Conservation (phyloP, 2,329 filamentous ascomycete species). For the Sporothrix mexicana region DNA sequence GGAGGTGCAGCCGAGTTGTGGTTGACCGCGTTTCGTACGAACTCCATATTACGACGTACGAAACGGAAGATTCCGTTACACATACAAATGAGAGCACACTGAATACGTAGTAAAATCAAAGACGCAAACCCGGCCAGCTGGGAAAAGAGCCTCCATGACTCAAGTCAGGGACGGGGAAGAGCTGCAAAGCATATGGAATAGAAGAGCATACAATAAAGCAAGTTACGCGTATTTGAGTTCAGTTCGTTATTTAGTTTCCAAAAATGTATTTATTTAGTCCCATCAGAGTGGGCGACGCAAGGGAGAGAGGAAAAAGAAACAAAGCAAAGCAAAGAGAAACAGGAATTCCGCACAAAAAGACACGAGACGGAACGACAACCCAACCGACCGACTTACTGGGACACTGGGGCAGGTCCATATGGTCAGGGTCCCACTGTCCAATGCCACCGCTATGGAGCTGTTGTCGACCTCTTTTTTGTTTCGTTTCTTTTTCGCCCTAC, state of each 20-base stretch:
- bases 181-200: not conserved
- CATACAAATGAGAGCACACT: not conserved
- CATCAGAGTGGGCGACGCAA: not conserved
- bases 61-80: constrained; percentile 18
- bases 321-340: not conserved
- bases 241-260: not conserved
- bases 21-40: not conserved
- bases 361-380: not conserved
- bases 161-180: not conserved
- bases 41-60: not conserved
- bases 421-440: no score
- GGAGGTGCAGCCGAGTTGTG: not conserved
- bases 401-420: not conserved
- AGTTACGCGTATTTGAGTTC: not conserved
- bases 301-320: not conserved
- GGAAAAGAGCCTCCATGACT: not conserved
- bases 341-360: not conserved
- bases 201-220: not conserved
- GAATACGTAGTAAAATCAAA: not conserved
- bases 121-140: not conserved
- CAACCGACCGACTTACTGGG: not conserved
- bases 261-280: not conserved
- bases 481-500: not conserved
- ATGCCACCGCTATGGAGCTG: no score
- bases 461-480: no score